phyloP scores from a whole-genome alignment of 192 early-diverging fungal genomes.

The Gryganskiella cystojenkinii region DNA sequence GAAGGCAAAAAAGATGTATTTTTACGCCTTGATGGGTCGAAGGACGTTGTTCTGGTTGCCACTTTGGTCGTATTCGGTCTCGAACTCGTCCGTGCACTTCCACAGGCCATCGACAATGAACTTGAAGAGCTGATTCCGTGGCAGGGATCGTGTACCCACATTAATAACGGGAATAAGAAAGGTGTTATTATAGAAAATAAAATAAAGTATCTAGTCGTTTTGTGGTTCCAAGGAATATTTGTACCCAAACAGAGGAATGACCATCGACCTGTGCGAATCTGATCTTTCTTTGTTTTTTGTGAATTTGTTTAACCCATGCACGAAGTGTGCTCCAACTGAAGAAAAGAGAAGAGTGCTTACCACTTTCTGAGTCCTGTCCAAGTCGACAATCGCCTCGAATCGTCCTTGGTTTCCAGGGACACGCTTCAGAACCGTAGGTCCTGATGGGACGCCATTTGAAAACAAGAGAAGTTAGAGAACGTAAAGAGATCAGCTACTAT shows the following conservation, averaged over 20 bases:
- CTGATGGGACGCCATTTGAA: not conserved
- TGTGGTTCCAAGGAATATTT: no score
- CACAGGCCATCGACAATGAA: slow-evolving; percentile 56
- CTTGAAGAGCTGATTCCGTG: slow-evolving; percentile 45
- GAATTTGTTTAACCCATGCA: not conserved
- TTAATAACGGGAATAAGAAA: not conserved
- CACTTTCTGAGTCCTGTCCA: slow-evolving; percentile 12
- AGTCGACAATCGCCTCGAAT: slow-evolving; percentile 2
- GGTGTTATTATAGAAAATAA: not conserved
- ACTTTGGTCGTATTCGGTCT: slow-evolving; percentile 26
- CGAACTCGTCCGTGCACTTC: slow-evolving; percentile 40
- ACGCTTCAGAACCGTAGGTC: slow-evolving; percentile 3
- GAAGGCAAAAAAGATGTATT: not conserved
- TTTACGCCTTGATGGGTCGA: not conserved
- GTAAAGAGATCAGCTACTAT: no score
- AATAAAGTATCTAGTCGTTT: not conserved
- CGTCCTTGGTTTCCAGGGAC: not conserved
- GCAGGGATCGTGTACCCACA: no score
- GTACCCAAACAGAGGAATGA: no score
- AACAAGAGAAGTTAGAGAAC: not conserved
- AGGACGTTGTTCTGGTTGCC: slow-evolving; percentile 40
- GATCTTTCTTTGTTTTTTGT: not conserved
- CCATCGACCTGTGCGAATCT: not conserved
- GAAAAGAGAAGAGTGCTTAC: not conserved
- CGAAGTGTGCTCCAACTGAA: not conserved